Evolutionary conservation across 139 green algal genomes (phyloP), one percentile per base, ranked within the genome.

Genomic region (Volvox africanus): DNA sequence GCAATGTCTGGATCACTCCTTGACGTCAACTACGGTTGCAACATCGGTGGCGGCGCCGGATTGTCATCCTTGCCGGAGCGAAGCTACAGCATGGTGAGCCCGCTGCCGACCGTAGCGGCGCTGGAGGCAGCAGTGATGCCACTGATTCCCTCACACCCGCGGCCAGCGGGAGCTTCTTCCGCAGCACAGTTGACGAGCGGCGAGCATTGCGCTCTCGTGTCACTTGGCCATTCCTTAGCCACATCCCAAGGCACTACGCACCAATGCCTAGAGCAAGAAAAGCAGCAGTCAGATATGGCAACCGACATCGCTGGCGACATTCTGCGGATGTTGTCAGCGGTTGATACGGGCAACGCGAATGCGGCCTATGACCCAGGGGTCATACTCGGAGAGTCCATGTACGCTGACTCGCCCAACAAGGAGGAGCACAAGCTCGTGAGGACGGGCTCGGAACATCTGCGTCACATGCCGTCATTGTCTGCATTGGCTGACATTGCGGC

Each of bases 351-450:
- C 33, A 91, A 68, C 32, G 87, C 87, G 1, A 30, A 80, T 9
- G 61, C 61, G 6, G 76, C 33, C 24, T 86, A 86, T 62, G 35
- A 86, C 87, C 22, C 76, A 20, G 26, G 76, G 11, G 35, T 35
- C n/a, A 32, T 79, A 17, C 76, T 91, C 55, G 75, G 76, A 13
- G 87, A 91, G 87, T 30, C 18, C 76, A 91, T 91, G 87, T 91
- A 86, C 87, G 76, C 76, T 0, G 87, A 91, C 87, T 80, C 61
- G 33, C 87, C 87, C 14, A n/a, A 28, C 87, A 83, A 76, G 86
- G 86, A 90, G 50, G 69, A 75, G 85, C 85, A 50, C n/a, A 62
- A 67, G 55, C 86, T 90, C 11, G 69, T 89, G 20, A 50, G 35
- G 6, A 33, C 16, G 21, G 71, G 16, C 71, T 62, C n/a, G 6